Base-by-base conservation (phyloP, 1,139 yeast species). In the Kurtzmaniella quercitrusa region DNA sequence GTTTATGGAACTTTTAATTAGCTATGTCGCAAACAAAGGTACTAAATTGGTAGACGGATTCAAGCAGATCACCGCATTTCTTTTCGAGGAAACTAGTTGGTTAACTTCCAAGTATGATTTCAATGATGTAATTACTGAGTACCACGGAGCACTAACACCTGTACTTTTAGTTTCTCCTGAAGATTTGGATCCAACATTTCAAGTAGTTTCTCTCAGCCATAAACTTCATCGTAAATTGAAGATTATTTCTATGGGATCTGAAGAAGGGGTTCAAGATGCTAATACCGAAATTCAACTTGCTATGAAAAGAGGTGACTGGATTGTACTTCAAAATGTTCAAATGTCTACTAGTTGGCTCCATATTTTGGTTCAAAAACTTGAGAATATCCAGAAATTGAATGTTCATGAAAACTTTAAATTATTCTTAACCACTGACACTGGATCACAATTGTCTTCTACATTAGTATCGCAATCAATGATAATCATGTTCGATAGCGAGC, bases 301-400 rank as follows among this genome's bases (percentile, higher is more conserved):
- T 0, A 56, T 73, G 1, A 62, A 59, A 21, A 60, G 59, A 3
- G 88, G 86, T 1, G 54, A 62, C 2, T 89, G 96, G 96, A 60
- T 90, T 1, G 54, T 89, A 33, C 62, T 90, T 39, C 95, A 90
- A 57, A 90, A 90, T 54, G 71, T 86, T 12, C 96, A 90, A 50
- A 74, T 85, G 71, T 78, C 95, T 0, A 68, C 77, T 1, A 60
- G 60, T 5, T 85, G 95, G 90, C 62, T 86, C 34, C 76, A 71
- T 16, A 58, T 66, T 12, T 59, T 86, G 18, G 83, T 78, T 40
- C 75, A 73, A 50, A 58, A 62, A 21, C 53, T 83, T 31, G 66
- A 65, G 16, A 51, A 59, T 0, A 37, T 68, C 2, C 40, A 41
- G 10, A 25, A 14, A n/a, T 47, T 46, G 2, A 45, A 56, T 0